A percentile compares a stretch with the other conserved stretches of the same genome.
Conservation (phyloP, 495 filamentous ascomycete species). For the Tuber magnatum region DNA sequence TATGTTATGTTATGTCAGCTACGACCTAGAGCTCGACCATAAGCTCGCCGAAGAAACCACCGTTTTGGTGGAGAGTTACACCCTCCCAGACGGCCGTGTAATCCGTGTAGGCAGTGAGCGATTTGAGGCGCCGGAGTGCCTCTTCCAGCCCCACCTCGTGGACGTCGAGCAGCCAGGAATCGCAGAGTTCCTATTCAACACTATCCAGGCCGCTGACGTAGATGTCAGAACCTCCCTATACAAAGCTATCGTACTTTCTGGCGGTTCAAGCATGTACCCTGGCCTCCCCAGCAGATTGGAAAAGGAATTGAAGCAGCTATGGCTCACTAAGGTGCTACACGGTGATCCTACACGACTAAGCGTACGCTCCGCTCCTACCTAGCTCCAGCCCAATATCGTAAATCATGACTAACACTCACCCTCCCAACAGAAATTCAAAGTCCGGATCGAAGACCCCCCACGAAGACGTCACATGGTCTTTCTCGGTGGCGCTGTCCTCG, state of each 20-base stretch:
- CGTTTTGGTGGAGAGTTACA: conserved; percentile 94
- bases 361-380: conserved; percentile 46
- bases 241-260: conserved; percentile 93
- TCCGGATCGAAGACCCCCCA: conserved; percentile 95
- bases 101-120: conserved; percentile 93
- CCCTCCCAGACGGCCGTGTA: conserved; percentile 88
- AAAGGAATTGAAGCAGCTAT: conserved; percentile 97
- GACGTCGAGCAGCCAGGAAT: conserved; percentile 97
- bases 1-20: conserved; percentile 99
- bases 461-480: conserved; percentile 98
- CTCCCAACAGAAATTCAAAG: conserved; percentile 80
- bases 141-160: conserved; percentile 97
- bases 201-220: conserved; percentile 90
- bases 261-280: conserved; percentile 97
- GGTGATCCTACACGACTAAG: conserved; percentile 86
- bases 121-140: conserved; percentile 95
- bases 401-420: neutral
- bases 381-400: neutral
- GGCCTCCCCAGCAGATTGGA: conserved; percentile 88
- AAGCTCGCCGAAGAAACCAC: conserved; percentile 95
- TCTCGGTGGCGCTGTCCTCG: conserved; percentile 90
- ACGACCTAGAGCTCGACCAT: conserved; percentile 94
- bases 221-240: conserved; percentile 88
- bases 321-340: conserved; percentile 83
- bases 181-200: conserved; percentile 95